These are phyloP conservation scores for Basidioascus undulatus DNA, from an alignment of 768 basidiomycete species.

Conservation along the genomic window DNA sequence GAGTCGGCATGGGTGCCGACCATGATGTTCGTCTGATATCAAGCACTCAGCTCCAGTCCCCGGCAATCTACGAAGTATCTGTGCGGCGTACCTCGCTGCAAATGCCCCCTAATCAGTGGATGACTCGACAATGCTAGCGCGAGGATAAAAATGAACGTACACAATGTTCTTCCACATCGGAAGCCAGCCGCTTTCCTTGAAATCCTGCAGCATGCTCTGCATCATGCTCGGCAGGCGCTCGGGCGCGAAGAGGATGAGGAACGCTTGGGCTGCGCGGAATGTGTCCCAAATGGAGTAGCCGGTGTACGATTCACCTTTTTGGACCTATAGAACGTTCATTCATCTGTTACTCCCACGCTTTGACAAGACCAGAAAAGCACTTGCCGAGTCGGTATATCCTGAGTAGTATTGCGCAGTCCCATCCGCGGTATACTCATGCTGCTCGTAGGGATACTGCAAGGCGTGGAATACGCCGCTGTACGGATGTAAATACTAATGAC, in stretches of 20 bases:
- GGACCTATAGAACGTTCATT: no score
- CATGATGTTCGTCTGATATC: slow-evolving; percentile 74
- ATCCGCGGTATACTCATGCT: slow-evolving; percentile 32
- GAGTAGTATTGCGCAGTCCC: slow-evolving; percentile 64
- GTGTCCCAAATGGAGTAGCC: slow-evolving; percentile 37
- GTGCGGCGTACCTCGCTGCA: no score
- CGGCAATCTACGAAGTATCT: slow-evolving; percentile 16
- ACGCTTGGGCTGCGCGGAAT: slow-evolving; percentile 53
- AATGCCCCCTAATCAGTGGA: no score
- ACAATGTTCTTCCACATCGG: slow-evolving; percentile 82
- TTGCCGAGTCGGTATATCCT: slow-evolving; percentile 39
- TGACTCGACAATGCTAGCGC: no score
- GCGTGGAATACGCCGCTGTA: background rate
- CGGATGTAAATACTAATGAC: background rate
- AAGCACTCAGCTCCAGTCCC: no score
- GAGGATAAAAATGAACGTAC: slow-evolving; percentile 19
- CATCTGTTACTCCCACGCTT: no score
- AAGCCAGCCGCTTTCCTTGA: slow-evolving; percentile 47
- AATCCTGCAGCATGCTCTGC: slow-evolving; percentile 57
- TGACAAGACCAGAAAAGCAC: no score
- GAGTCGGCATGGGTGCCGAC: slow-evolving; percentile 61
- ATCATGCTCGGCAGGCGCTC: slow-evolving; percentile 56
- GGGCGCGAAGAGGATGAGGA: slow-evolving; percentile 50
- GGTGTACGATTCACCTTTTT: no score
- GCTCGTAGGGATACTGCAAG: slow-evolving; percentile 48